Evolutionary conservation across 2,329 filamentous ascomycete species (phyloP), one percentile per base, ranked within the genome.

Genomic region (Phaeosphaeriaceae sp.): DNA sequence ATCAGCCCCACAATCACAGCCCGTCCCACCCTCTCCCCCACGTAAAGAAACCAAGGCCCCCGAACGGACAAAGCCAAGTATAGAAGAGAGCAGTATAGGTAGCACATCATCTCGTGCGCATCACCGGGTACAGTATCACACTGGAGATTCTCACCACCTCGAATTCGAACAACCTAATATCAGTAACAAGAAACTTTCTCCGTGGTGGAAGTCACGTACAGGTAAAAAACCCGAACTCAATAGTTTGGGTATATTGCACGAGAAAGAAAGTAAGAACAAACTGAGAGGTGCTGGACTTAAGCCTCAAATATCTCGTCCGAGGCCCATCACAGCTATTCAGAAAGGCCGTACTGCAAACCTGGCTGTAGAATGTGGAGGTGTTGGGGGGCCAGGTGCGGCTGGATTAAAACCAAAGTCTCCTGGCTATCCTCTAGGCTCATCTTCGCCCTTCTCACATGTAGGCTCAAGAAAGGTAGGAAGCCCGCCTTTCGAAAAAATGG

Each of bases 281-380:
- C 23, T 26, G 23, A 11, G 23, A 26, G 11, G 23, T 11, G 11
- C 2, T 26, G 23, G 23, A 26, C 23, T 26, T 4, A 69, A 70
- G 41, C 41, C 56, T 2, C 57, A 58, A 11, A 69, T 71, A 13
- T 67, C 64, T 6, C 40, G 37, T 4, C 62, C 62, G 1, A 30
- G 45, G 1, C 63, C 61, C 3, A 48, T 64, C 12, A 41, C 56
- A 18, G 46, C 43, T 4, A 35, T 46, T 17, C 20, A 42, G 11
- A 13, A 47, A 30, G 40, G 42, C 7, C 17, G 21, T 6, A 33
- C 48, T 13, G 54, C 43, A 1, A 66, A 67, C 11, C 13, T 60
- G n/a, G 50, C 60, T 4, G 33, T 23, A 3, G 47, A 50, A 28
- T 49, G 36, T 3, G 59, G 57, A n/a, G 48, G 59, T 2, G 51